Conservation (phyloP, 768 basidiomycete genomes). For the Leccinellum luteum region DNA sequence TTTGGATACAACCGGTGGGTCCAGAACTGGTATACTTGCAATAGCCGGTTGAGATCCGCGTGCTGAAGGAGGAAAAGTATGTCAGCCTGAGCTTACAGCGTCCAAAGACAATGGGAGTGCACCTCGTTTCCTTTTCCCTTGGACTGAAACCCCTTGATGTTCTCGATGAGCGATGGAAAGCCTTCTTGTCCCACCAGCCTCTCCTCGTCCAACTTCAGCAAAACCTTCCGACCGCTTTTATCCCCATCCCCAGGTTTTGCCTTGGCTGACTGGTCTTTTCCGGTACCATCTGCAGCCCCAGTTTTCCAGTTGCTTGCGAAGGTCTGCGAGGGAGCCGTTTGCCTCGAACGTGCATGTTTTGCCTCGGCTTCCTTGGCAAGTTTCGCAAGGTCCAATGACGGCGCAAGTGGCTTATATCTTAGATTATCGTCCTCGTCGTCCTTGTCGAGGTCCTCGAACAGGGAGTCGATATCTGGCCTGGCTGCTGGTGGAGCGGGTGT, state of each 20-base stretch:
- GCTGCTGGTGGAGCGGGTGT: conserved; percentile 14
- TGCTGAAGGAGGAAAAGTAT: conserved; percentile 40
- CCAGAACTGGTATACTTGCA: conserved; percentile 93
- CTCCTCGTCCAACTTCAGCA: conserved; percentile 69
- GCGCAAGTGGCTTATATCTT: conserved; percentile 45
- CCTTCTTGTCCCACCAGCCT: conserved; percentile 72
- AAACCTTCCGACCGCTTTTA: conserved; percentile 30
- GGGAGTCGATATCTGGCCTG: conserved; percentile 36
- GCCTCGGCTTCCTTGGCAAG: conserved; percentile 56
- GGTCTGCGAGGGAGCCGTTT: conserved; percentile 41
- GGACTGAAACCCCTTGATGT: conserved; percentile 73
- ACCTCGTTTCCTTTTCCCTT: conserved; percentile 95
- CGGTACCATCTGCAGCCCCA: conserved; percentile 16
- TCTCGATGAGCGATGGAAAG: conserved; percentile 75
- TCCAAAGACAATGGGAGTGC: conserved; percentile 4
- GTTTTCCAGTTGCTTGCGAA: conserved; percentile 47
- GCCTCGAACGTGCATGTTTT: conserved; percentile 41
- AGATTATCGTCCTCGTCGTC: conserved; percentile 46
- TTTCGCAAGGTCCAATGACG: conserved; percentile 51
- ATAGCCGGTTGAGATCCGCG: conserved; percentile 75
- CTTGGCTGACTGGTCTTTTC: conserved; percentile 2
- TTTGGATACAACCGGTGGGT: conserved; percentile 91
- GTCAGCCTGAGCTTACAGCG: conserved; percentile 1
- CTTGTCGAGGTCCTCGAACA: conserved; percentile 49
- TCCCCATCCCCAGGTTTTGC: conserved; percentile 19